Evolutionary conservation across 306 rosid genomes (phyloP).

Genomic region (Trifolium dubium): DNA sequence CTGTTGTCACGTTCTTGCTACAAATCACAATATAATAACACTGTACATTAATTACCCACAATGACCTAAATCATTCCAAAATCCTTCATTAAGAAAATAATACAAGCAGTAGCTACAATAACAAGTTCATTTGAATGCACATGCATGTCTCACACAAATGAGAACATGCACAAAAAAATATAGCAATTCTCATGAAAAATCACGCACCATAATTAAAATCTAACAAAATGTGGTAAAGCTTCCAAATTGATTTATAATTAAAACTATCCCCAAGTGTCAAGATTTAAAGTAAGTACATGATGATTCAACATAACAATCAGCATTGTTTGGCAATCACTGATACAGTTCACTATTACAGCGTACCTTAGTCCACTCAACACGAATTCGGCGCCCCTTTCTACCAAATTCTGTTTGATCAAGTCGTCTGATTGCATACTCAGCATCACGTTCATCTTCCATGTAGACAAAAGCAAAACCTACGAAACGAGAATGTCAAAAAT

Average conservation of each 20-base stretch:
- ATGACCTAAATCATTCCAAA: conserved; percentile 4
- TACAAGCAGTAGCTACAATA: conserved; percentile 32
- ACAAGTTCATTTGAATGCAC: conserved; percentile 26
- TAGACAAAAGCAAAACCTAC: conserved; percentile 84
- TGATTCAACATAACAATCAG: not conserved
- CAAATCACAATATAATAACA: conserved; percentile 43
- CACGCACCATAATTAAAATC: conserved; percentile 6
- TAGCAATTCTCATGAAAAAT: conserved; percentile 18
- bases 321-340: conserved; percentile 6
- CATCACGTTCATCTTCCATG: conserved; percentile 86
- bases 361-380: conserved; percentile 91
- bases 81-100: conserved; percentile 20
- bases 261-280: not conserved
- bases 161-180: conserved; percentile 16
- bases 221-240: not conserved
- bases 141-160: not conserved
- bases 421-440: conserved; percentile 86
- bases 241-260: not conserved
- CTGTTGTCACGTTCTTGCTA: conserved; percentile 81
- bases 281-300: conserved; percentile 2
- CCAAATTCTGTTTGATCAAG: conserved; percentile 91
- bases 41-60: conserved; percentile 29
- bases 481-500: conserved; percentile 43
- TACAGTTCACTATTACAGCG: conserved; percentile 2
- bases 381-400: conserved; percentile 78